These are phyloP conservation scores for Phaeosphaeria sp. DNA, from an alignment of 2,329 filamentous ascomycete genomes.

Conservation along the genomic window DNA sequence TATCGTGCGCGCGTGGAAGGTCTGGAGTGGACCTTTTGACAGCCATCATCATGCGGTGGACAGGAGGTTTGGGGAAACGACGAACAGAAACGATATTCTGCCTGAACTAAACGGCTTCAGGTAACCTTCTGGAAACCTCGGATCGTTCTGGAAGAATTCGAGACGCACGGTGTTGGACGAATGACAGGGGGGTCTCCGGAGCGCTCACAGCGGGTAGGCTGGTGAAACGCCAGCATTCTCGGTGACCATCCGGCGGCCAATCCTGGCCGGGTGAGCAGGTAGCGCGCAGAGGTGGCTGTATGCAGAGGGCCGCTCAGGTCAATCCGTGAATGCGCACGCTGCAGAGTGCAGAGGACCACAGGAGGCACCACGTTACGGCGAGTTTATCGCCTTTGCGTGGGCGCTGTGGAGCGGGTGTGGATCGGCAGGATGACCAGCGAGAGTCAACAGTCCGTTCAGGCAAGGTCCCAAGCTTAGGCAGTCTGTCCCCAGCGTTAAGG, in stretches of 20 bases:
- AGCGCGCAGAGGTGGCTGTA: background rate
- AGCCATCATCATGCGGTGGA: slow-evolving; percentile 21
- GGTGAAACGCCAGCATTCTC: slow-evolving; percentile 31
- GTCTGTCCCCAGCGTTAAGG: slow-evolving; percentile 38
- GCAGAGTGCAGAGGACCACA: slow-evolving; percentile 1
- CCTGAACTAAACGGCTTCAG: slow-evolving; percentile 26
- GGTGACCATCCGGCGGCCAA: slow-evolving; percentile 5
- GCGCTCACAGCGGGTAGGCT: slow-evolving; percentile 5
- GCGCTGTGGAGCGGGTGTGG: slow-evolving; percentile 17
- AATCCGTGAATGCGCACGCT: slow-evolving; percentile 12
- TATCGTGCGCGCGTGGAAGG: slow-evolving; percentile 11
- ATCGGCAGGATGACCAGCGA: slow-evolving; percentile 28
- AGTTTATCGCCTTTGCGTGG: slow-evolving; percentile 4
- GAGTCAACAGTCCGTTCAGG: slow-evolving; percentile 32
- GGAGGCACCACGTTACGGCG: background rate
- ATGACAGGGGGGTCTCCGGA: slow-evolving; percentile 19
- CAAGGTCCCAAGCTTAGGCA: slow-evolving; percentile 21
- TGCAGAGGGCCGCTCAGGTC: background rate
- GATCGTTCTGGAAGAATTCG: slow-evolving; percentile 29
- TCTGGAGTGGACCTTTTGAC: slow-evolving; percentile 8
- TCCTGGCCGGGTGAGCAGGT: slow-evolving; percentile 9
- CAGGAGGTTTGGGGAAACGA: slow-evolving; percentile 28
- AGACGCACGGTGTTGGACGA: slow-evolving; percentile 24
- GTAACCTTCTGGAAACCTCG: slow-evolving; percentile 43
- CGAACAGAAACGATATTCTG: slow-evolving; percentile 30